Conservation (phyloP, 148 eudicot genomes). For the Beta vulgaris region DNA sequence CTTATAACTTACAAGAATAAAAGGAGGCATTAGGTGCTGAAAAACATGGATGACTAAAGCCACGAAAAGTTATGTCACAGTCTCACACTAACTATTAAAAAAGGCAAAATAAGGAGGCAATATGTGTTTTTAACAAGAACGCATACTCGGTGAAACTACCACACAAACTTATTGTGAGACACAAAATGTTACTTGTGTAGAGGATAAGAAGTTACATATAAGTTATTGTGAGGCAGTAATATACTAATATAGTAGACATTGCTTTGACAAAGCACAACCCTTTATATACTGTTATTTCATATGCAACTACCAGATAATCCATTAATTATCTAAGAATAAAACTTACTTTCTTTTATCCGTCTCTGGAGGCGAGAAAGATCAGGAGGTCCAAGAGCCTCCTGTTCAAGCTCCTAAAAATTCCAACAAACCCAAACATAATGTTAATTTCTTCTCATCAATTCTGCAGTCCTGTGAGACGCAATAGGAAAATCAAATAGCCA, state of each 20-base stretch:
- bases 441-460: neutral
- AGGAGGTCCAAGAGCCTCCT: conserved; percentile 78
- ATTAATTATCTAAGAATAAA: neutral
- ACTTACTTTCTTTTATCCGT: conserved; percentile 90
- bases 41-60: neutral
- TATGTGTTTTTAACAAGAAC: neutral
- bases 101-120: neutral
- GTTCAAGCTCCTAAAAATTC: conserved; percentile 63
- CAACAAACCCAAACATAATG: neutral
- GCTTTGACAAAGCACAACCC: no score
- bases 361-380: conserved; percentile 73
- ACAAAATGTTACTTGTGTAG: neutral
- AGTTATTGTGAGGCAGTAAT: neutral
- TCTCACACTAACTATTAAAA: neutral
- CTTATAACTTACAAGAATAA: conserved; percentile 47
- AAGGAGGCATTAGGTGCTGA: neutral
- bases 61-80: neutral
- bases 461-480: neutral
- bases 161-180: neutral
- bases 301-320: neutral
- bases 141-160: neutral
- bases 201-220: neutral
- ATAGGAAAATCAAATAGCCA: neutral
- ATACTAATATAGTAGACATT: no score
- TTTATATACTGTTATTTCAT: no score